These are phyloP conservation scores for Alternaria sp. DNA, from an alignment of 2,329 filamentous ascomycete genomes.

Conservation along the genomic window DNA sequence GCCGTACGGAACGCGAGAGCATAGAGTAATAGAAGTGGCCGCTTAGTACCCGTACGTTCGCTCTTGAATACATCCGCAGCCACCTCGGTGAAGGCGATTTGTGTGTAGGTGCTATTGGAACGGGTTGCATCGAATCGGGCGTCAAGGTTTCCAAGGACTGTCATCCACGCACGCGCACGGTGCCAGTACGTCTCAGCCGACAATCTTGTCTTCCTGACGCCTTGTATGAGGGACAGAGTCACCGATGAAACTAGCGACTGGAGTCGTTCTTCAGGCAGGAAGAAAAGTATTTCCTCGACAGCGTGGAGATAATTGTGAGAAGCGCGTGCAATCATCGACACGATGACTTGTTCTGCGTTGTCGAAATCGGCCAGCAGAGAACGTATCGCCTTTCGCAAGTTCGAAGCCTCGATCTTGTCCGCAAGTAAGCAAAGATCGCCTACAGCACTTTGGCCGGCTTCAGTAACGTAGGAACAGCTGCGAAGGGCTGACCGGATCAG, in stretches of 20 bases:
- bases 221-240: constrained; percentile 13
- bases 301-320: constrained; percentile 1
- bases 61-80: constrained; percentile 2
- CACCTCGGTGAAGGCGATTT: background rate
- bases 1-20: constrained; percentile 2
- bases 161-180: constrained; percentile 24
- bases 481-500: constrained; percentile 22
- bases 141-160: constrained; percentile 26
- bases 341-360: background rate
- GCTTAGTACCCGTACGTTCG: background rate
- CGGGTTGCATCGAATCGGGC: background rate
- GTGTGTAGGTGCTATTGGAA: background rate
- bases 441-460: background rate
- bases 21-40: constrained; percentile 2
- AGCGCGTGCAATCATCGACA: background rate
- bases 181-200: background rate
- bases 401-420: constrained; percentile 11
- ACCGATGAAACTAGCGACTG: constrained; percentile 10
- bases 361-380: constrained; percentile 1
- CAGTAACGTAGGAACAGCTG: background rate
- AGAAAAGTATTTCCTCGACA: constrained; percentile 13
- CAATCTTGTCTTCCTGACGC: background rate
- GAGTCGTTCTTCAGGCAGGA: constrained; percentile 17
- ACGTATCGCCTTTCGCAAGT: constrained; percentile 1
- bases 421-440: constrained; percentile 6